phyloP scores from a whole-genome alignment of 2,329 filamentous ascomycete genomes.

The Aureobasidium sp. region DNA sequence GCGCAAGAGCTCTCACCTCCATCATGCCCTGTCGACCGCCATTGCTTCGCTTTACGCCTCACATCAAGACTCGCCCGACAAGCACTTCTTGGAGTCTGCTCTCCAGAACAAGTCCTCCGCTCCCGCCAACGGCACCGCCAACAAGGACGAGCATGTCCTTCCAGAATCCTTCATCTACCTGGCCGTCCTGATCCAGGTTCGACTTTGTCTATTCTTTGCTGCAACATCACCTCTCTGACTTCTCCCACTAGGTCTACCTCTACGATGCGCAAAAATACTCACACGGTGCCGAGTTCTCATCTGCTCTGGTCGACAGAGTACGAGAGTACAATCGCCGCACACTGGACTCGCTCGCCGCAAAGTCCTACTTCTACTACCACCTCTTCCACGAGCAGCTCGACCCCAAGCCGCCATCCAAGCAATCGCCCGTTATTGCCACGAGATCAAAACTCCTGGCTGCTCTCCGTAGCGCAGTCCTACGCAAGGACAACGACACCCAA shows the following conservation, averaged over 20 bases:
- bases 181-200: conserved; percentile 39
- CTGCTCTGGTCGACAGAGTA: conserved; percentile 83
- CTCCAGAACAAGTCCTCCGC: conserved; percentile 20
- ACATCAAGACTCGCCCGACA: conserved; percentile 20
- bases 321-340: conserved; percentile 93
- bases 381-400: conserved; percentile 94
- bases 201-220: neutral
- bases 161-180: conserved; percentile 43
- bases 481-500: conserved; percentile 98
- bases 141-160: conserved; percentile 32
- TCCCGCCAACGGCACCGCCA: conserved; percentile 19
- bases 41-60: conserved; percentile 23
- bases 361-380: conserved; percentile 98
- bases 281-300: conserved; percentile 86
- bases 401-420: conserved; percentile 88
- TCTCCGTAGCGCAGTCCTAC: conserved; percentile 92
- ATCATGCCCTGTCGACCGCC: conserved; percentile 34
- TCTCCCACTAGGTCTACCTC: conserved; percentile 75
- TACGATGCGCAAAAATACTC: conserved; percentile 87
- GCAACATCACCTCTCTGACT: neutral
- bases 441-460: conserved; percentile 88
- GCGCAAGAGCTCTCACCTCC: conserved; percentile 73
- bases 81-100: conserved; percentile 23
- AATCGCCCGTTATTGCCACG: conserved; percentile 87
- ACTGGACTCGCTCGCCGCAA: conserved; percentile 91